A percentile compares a stretch with the other conserved stretches of the same genome.
phyloP scores from a whole-genome alignment of 768 basidiomycete genomes.

The Lentinula detonsa region DNA sequence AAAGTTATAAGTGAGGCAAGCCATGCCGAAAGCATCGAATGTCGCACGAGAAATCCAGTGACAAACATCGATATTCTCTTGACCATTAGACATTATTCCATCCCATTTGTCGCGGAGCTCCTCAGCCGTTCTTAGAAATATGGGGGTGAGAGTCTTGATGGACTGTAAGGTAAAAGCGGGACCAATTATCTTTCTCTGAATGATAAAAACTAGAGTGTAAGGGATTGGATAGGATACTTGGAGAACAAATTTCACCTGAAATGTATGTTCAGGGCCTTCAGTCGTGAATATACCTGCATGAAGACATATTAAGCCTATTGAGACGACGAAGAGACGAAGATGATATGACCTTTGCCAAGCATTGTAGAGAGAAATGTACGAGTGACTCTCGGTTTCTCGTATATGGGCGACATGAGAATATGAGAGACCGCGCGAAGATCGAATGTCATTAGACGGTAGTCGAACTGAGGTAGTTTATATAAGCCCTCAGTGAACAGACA shows the following conservation, averaged over 20 bases:
- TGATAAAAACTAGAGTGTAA: background rate
- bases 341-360: constrained; percentile 37
- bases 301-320: background rate
- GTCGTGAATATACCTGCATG: constrained; percentile 41
- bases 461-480: constrained; percentile 28
- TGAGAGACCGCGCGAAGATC: constrained; percentile 44
- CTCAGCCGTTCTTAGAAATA: constrained; percentile 47
- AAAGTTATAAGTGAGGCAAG: constrained; percentile 50
- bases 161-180: constrained; percentile 45
- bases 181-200: constrained; percentile 37
- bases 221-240: background rate
- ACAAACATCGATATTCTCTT: constrained; percentile 37
- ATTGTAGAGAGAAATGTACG: constrained; percentile 38
- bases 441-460: constrained; percentile 48
- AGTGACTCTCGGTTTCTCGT: constrained; percentile 56
- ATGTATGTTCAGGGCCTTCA: constrained; percentile 44
- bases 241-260: constrained; percentile 22
- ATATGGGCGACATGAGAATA: constrained; percentile 40
- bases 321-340: background rate
- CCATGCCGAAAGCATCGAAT: constrained; percentile 59
- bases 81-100: constrained; percentile 16
- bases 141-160: constrained; percentile 36
- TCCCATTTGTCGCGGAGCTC: constrained; percentile 43
- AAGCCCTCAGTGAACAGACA: too few species aligned
- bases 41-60: constrained; percentile 58